Evolutionary conservation across 2,329 filamentous ascomycete genomes (phyloP).

Genomic region (Aspergillus sp.): DNA sequence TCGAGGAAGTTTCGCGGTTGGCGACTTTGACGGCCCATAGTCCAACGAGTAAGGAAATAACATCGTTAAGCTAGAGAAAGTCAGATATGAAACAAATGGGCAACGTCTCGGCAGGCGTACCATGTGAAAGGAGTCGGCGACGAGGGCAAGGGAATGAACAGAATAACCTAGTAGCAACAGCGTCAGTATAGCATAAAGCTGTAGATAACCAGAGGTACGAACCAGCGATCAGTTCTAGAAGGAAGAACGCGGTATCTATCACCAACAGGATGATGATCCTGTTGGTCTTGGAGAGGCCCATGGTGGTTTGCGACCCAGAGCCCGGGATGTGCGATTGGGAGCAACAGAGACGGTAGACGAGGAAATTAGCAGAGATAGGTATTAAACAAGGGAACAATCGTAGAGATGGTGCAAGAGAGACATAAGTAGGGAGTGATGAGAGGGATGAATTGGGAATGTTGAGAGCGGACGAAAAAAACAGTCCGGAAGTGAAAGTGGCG

Average conservation of each 20-base stretch:
- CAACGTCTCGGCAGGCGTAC: conserved; percentile 46
- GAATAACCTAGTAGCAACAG: conserved; percentile 60
- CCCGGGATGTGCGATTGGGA: conserved; percentile 13
- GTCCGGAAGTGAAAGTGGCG: background rate
- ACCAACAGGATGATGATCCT: conserved; percentile 89
- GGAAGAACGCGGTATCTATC: conserved; percentile 87
- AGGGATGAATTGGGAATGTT: background rate
- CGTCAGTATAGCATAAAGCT: conserved; percentile 15
- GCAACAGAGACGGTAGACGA: background rate
- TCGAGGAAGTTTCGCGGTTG: conserved; percentile 74
- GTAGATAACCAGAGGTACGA: conserved; percentile 19
- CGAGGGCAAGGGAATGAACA: conserved; percentile 87
- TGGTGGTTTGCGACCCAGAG: conserved; percentile 41
- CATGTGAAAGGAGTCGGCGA: conserved; percentile 99
- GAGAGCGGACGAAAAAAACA: background rate
- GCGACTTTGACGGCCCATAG: conserved; percentile 93
- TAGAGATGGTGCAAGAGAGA: background rate
- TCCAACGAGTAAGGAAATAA: conserved; percentile 87
- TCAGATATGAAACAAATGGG: background rate
- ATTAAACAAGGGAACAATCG: background rate
- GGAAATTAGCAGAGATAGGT: background rate
- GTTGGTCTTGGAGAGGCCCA: conserved; percentile 89
- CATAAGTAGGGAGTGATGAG: conserved; percentile 27
- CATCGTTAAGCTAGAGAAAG: conserved; percentile 79
- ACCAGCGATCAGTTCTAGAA: conserved; percentile 80